Evolutionary conservation across 2,329 filamentous ascomycete species (phyloP), one percentile per base, ranked within the genome.

Genomic region (Alternaria arbusti): DNA sequence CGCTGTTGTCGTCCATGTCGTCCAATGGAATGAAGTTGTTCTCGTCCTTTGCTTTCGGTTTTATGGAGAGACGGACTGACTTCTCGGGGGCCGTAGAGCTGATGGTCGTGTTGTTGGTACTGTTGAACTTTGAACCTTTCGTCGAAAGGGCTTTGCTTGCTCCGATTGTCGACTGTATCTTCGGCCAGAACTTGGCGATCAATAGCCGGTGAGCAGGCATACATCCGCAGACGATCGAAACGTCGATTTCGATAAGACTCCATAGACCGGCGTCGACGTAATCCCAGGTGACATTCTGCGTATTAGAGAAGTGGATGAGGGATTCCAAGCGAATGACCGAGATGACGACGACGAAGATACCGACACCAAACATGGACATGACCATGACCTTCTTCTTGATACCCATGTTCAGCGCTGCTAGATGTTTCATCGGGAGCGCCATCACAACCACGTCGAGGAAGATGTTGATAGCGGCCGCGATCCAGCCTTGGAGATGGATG

Each of bases 261-360:
- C 82, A 83, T 59, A 79, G 79, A 5, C 75, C 71, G 8, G 80
- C 77, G 8, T 78, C 76, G 5, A 78, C 74, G 63, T 82, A 81
- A 58, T 81, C 79, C 75, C 78, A 80, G 3, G 70, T 73, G 47
- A 81, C 64, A 66, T 84, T 83, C 4, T 74, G 43, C 2, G 82
- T 80, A 28, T 74, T 80, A 15, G 80, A 78, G 62, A 84, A 84
- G 40, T 77, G 66, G 30, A 83, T 75, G 15, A 84, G 73, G 2
- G 80, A 79, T 9, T 77, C 73, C 5, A 84, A 64, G 4, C 82
- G 69, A 22, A 84, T 64, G 58, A 80, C 75, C 54, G 81, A 83
- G 32, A 83, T 72, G 15, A 84, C 60, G 9, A 81, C 81, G 57
- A 82, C 80, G 58, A 79, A 82, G 30, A 62, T 76, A 22, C 78